Evolutionary conservation across 129 eudicot genomes (phyloP), one percentile per base, ranked within the genome.

Genomic region (Tagetes patula): DNA sequence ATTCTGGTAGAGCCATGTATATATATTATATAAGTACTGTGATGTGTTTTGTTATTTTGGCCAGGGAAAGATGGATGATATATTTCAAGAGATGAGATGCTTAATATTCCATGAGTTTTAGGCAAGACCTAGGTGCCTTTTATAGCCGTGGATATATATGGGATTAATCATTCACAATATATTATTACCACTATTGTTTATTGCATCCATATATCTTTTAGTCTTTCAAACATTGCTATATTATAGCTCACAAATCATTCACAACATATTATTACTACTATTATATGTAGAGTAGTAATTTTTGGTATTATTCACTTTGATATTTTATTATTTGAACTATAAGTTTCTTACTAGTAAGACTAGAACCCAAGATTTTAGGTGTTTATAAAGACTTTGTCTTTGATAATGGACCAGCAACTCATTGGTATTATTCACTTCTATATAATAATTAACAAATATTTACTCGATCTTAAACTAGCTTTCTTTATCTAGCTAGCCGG

Each of bases 1-100:
- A 71, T 43, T 80, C 82, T 27, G 90, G 88, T 8, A 86, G 88
- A 53, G 76, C 71, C 95, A 88, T 84, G 2, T 30, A 20, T 20
- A 20, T 20, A 20, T 20, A 20, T 20, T 20, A 20, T 20, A 20
- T 77, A 69, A 70, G 38, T 59, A 39, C 32, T 76, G 80, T 55
- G 68, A n/a, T 33, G 13, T 77, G 38, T 43, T 67, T 52, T 75
- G 48, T 83, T 63, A 40, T 48, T 82, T 40, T 69, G 53, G 73
- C 59, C 64, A 76, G 70, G 75, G 45, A 68, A 41, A 37, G 52
- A 78, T 58, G 54, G 40, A 65, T 49, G 64, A 66, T 60, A 49
- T 31, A 27, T 20, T 20, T 20, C 27, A 20, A 20, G 50, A 54
- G 10, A 71, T 71, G 73, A 53, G 82, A 52, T 78, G 77, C 82